phyloP scores from a whole-genome alignment of 2,329 filamentous ascomycete species.

The Blastomyces percursus region DNA sequence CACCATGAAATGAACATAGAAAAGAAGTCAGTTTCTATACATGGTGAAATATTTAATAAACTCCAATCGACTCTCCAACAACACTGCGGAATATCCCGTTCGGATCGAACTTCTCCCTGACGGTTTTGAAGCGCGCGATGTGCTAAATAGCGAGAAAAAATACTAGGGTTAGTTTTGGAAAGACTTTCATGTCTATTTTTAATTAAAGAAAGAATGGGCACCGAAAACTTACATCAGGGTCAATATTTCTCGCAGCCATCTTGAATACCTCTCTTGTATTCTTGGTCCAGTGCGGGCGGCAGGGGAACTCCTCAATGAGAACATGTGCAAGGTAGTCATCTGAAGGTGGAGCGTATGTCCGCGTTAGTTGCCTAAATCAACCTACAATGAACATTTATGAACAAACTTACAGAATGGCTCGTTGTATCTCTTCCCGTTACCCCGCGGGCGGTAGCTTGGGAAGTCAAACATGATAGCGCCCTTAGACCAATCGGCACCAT shows the following conservation, averaged over 20 bases:
- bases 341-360: background rate
- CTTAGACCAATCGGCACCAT: slow-evolving; percentile 40
- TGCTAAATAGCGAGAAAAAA: slow-evolving; percentile 17
- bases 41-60: slow-evolving; percentile 15
- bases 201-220: background rate
- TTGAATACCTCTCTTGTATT: slow-evolving; percentile 41
- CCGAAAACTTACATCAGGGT: slow-evolving; percentile 24
- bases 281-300: slow-evolving; percentile 45
- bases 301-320: slow-evolving; percentile 41
- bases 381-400: background rate
- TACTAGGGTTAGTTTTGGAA: background rate
- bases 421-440: slow-evolving; percentile 40
- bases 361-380: background rate
- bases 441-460: slow-evolving; percentile 39
- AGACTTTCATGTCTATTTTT: no score
- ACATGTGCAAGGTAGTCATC: slow-evolving; percentile 37
- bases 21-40: background rate
- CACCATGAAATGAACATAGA: background rate
- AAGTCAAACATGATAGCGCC: slow-evolving; percentile 47
- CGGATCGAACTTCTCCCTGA: slow-evolving; percentile 40
- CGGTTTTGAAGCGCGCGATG: slow-evolving; percentile 39
- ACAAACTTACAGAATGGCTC: slow-evolving; percentile 37
- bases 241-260: slow-evolving; percentile 38
- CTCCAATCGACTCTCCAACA: slow-evolving; percentile 40
- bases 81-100: slow-evolving; percentile 40